Evolutionary conservation across 768 basidiomycete species (phyloP).

Genomic region (Rhizopogon sp.): DNA sequence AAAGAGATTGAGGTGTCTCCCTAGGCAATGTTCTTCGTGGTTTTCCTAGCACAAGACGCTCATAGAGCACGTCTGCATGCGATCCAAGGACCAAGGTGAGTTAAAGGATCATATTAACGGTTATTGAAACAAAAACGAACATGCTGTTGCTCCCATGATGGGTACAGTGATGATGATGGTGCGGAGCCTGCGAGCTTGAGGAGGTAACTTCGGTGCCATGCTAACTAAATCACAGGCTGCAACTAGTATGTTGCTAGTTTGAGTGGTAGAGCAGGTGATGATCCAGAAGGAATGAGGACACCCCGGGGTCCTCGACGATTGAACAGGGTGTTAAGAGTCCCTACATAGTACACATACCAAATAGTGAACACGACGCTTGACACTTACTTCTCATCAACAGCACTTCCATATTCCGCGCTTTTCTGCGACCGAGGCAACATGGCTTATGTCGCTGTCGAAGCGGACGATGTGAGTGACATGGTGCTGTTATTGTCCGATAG

Average conservation of each 20-base stretch:
- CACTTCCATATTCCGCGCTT: too few species aligned
- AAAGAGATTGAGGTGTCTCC: not conserved
- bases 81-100: not conserved
- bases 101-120: conserved; percentile 5
- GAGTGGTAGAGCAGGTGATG: not conserved
- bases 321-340: not conserved
- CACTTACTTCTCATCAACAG: not conserved
- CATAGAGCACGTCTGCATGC: conserved; percentile 56
- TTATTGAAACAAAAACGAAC: conserved; percentile 32
- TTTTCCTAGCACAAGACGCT: conserved; percentile 53
- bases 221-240: not conserved
- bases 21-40: conserved; percentile 36
- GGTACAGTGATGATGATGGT: conserved; percentile 61
- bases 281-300: not conserved
- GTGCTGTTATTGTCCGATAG: not conserved
- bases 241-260: not conserved
- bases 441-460: conserved; percentile 71
- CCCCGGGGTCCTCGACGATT: not conserved
- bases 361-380: too few species aligned
- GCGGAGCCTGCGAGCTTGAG: conserved; percentile 40
- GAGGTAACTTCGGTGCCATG: conserved; percentile 33
- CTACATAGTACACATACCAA: not conserved
- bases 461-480: conserved; percentile 54
- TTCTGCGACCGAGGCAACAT: conserved; percentile 25
- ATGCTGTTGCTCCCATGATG: conserved; percentile 58